A percentile compares a stretch with the other conserved stretches of the same genome.
These are phyloP conservation scores for Eimeria necatrix DNA, from an alignment of 169 alveolate species.

Conservation along the genomic window DNA sequence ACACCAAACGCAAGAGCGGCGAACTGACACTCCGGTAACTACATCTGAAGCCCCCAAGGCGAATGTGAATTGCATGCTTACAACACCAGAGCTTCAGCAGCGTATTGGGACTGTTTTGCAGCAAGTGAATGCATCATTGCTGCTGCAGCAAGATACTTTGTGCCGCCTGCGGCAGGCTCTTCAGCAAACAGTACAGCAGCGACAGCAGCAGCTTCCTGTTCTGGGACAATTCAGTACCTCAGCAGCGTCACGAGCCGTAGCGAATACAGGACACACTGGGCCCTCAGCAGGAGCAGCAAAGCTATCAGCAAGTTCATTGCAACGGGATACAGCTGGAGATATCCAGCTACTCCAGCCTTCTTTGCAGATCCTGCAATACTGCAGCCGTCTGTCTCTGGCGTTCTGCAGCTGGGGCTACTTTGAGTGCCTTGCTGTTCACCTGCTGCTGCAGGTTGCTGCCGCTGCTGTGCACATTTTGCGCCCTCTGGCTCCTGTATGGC, in stretches of 20 bases:
- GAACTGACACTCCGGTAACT: conserved; percentile 4
- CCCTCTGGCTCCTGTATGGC: conserved; percentile 62
- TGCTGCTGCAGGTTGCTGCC: conserved; percentile 67
- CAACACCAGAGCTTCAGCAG: conserved; percentile 66
- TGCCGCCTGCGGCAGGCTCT: conserved; percentile 56
- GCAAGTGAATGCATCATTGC: conserved; percentile 66
- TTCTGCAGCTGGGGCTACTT: conserved; percentile 65
- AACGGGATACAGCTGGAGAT: neutral
- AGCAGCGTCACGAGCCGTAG: neutral
- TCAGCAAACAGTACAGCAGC: conserved; percentile 46
- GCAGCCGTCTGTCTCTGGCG: conserved; percentile 71
- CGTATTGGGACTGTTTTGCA: conserved; percentile 63
- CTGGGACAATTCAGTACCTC: neutral
- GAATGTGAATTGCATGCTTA: neutral
- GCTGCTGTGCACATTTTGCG: conserved; percentile 65
- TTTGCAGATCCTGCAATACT: conserved; percentile 54
- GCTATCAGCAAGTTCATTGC: neutral
- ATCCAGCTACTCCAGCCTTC: conserved; percentile 50
- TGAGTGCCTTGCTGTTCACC: conserved; percentile 57
- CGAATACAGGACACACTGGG: neutral
- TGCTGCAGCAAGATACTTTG: conserved; percentile 66
- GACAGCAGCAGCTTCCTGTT: conserved; percentile 28
- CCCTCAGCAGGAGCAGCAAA: neutral
- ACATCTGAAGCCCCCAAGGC: neutral
- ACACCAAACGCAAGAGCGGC: conserved; percentile 43